Conservation (phyloP, 352 stramenopile genomes). For the Pythium plurisporium region DNA sequence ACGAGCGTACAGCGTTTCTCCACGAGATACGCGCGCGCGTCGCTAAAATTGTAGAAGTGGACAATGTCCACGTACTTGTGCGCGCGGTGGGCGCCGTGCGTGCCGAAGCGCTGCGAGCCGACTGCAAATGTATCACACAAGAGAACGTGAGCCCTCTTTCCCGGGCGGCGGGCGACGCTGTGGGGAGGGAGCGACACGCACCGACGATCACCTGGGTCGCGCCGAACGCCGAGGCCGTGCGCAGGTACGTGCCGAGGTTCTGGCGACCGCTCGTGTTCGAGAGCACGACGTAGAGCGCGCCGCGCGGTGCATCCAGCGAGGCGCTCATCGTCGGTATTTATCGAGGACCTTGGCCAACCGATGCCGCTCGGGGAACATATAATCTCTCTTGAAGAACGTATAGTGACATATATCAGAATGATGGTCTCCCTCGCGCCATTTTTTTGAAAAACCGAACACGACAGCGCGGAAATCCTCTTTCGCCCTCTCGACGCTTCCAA, state of each 20-base stretch:
- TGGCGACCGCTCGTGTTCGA: constrained; percentile 68
- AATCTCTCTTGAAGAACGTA: background rate
- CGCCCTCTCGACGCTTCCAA: background rate
- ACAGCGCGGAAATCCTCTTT: background rate
- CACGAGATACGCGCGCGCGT: constrained; percentile 57
- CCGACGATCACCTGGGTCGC: constrained; percentile 69
- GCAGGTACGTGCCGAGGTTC: constrained; percentile 76
- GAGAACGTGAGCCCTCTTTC: too few relatives aligned
- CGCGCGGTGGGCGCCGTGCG: constrained; percentile 66
- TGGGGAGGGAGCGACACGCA: constrained; percentile 26
- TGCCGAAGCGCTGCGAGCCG: constrained; percentile 70
- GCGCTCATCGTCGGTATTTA: background rate
- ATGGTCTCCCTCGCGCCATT: background rate
- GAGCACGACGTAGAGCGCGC: constrained; percentile 65
- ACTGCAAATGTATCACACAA: constrained; percentile 30
- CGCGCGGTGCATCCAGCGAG: background rate
- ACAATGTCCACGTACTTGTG: constrained; percentile 80
- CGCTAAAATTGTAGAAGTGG: constrained; percentile 62
- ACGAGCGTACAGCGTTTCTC: constrained; percentile 53
- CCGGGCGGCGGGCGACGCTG: too few relatives aligned
- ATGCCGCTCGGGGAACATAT: too few relatives aligned
- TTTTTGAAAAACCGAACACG: constrained; percentile 7
- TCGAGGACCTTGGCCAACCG: too few relatives aligned
- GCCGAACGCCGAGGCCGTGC: constrained; percentile 70
- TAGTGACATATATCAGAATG: constrained; percentile 8